Evolutionary conservation across 202 grass and related monocot genomes (phyloP).

Genomic region (Schoenoplectus triqueter): DNA sequence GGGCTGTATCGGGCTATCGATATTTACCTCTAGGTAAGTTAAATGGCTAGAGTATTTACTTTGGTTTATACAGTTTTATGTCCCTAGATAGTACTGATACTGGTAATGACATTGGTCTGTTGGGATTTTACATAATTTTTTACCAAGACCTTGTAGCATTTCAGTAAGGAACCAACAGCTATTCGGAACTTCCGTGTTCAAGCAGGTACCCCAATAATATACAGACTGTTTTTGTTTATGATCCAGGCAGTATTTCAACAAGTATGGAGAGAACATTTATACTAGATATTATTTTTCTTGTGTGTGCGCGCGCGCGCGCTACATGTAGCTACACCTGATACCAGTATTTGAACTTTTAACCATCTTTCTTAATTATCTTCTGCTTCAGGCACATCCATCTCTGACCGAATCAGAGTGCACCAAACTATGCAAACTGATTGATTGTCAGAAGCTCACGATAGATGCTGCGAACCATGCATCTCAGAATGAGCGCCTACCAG

Average conservation of each 20-base stretch:
- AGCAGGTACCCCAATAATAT: neutral
- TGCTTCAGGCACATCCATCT: constrained; percentile 75
- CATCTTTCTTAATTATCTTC: constrained; percentile 9
- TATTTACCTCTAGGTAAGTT: constrained; percentile 90
- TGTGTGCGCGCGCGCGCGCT: neutral
- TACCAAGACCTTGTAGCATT: neutral
- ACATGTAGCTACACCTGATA: neutral
- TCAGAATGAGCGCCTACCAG: constrained; percentile 80
- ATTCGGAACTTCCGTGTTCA: neutral
- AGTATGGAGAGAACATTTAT: neutral
- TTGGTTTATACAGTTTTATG: neutral
- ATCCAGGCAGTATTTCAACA: neutral
- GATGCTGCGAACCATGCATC: constrained; percentile 87
- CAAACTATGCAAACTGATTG: constrained; percentile 93
- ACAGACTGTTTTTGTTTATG: neutral
- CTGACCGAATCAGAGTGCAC: constrained; percentile 86
- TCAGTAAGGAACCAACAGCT: neutral
- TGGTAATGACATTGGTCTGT: neutral
- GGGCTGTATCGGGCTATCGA: constrained; percentile 86
- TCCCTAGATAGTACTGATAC: neutral
- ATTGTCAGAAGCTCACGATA: constrained; percentile 93
- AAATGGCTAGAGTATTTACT: neutral
- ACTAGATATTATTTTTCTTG: neutral
- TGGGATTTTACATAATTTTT: neutral
- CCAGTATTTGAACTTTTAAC: neutral